A percentile compares a stretch with the other conserved stretches of the same genome.
Conservation (phyloP, 176 grass and related monocot species). For the Cenchrus americanus region DNA sequence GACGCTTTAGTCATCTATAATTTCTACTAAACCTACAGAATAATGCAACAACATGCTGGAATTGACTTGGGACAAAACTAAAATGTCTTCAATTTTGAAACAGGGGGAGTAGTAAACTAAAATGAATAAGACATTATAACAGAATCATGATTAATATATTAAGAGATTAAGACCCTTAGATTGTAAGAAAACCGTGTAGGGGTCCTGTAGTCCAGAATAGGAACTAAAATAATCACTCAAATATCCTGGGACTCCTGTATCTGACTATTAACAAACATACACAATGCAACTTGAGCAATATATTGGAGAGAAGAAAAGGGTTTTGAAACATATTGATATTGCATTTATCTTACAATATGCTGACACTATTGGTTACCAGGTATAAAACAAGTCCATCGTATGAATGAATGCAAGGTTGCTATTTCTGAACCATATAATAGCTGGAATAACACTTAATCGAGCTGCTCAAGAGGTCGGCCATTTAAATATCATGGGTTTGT, state of each 20-base stretch:
- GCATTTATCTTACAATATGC: not conserved
- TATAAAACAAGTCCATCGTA: not conserved
- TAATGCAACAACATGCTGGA: no score
- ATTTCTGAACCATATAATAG: not conserved
- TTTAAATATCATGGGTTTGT: not conserved
- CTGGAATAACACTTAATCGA: conserved; percentile 31
- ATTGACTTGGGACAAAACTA: no score
- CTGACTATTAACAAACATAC: conserved; percentile 18
- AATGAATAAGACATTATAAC: conserved; percentile 2
- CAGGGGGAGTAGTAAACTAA: not conserved
- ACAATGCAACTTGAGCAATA: not conserved
- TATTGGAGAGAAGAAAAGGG: not conserved
- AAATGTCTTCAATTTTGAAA: no score
- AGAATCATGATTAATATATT: conserved; percentile 11
- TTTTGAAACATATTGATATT: no score
- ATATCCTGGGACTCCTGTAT: not conserved
- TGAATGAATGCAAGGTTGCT: not conserved
- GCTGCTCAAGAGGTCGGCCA: not conserved
- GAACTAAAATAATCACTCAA: not conserved
- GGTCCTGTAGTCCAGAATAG: not conserved
- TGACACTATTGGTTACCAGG: not conserved
- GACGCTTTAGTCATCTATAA: no score
- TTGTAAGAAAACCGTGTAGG: conserved; percentile 14
- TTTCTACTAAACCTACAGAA: no score
- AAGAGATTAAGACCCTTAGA: conserved; percentile 10